Evolutionary conservation across 805 yeast genomes (phyloP).

Genomic region (Saturnispora silvae): DNA sequence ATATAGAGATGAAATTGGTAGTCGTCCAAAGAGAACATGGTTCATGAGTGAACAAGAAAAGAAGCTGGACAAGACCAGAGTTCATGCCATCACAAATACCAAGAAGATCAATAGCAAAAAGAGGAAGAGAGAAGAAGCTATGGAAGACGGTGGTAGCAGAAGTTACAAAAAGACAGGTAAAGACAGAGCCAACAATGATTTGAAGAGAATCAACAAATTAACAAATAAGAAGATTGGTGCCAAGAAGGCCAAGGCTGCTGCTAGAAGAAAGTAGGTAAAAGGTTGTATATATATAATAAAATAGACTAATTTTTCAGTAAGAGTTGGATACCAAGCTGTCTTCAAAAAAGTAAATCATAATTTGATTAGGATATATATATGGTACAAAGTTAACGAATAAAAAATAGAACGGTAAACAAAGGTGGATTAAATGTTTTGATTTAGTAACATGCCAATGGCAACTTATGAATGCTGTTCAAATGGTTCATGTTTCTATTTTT

Average conservation of each 20-base stretch:
- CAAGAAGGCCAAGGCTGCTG: no score
- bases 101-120: conserved; percentile 55
- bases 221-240: neutral
- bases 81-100: conserved; percentile 25
- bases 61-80: conserved; percentile 29
- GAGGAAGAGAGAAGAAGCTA: conserved; percentile 56
- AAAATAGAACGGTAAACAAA: neutral
- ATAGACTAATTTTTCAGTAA: no score
- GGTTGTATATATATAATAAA: no score
- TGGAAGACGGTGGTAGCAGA: conserved; percentile 42
- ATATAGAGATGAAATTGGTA: conserved; percentile 69
- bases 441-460: neutral
- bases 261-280: conserved; percentile 18
- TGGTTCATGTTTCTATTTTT: neutral
- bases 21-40: conserved; percentile 97
- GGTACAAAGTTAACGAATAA: neutral
- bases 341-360: neutral
- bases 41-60: conserved; percentile 59
- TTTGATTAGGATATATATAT: neutral
- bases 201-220: conserved; percentile 27
- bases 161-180: conserved; percentile 70
- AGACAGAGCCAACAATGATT: conserved; percentile 51
- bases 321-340: no score
- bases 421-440: neutral
- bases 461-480: no score